phyloP scores from a whole-genome alignment of 2,329 filamentous ascomycete species.

The Hymenoscyphus occultus region DNA sequence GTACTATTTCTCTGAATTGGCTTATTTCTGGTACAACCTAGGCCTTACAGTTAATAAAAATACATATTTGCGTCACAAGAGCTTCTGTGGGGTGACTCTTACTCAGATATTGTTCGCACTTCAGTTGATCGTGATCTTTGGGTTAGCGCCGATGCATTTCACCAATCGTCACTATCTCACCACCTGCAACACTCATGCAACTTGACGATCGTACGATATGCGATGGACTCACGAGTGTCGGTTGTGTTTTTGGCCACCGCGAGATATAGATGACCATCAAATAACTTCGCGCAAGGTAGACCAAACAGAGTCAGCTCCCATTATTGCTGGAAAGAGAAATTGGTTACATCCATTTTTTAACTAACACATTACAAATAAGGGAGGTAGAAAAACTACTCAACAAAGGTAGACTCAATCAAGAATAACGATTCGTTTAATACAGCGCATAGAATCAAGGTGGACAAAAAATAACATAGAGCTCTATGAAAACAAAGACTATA shows the following conservation, averaged over 20 bases:
- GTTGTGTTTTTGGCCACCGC: not conserved
- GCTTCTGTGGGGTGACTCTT: not conserved
- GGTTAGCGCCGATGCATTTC: not conserved
- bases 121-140: not conserved
- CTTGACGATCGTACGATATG: conserved; percentile 1
- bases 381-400: too few species aligned
- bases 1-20: too few species aligned
- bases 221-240: not conserved
- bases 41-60: not conserved
- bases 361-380: too few species aligned
- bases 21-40: not conserved
- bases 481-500: too few species aligned
- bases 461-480: too few species aligned
- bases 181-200: not conserved
- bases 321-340: too few species aligned
- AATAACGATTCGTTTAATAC: too few species aligned
- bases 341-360: too few species aligned
- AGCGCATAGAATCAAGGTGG: too few species aligned
- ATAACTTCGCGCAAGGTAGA: too few species aligned
- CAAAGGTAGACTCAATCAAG: too few species aligned
- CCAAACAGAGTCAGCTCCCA: too few species aligned
- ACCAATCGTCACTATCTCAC: not conserved
- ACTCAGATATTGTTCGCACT: not conserved
- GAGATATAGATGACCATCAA: not conserved
- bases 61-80: not conserved